These are phyloP conservation scores for Venturia asperata DNA, from an alignment of 2,329 filamentous ascomycete species.

Conservation along the genomic window DNA sequence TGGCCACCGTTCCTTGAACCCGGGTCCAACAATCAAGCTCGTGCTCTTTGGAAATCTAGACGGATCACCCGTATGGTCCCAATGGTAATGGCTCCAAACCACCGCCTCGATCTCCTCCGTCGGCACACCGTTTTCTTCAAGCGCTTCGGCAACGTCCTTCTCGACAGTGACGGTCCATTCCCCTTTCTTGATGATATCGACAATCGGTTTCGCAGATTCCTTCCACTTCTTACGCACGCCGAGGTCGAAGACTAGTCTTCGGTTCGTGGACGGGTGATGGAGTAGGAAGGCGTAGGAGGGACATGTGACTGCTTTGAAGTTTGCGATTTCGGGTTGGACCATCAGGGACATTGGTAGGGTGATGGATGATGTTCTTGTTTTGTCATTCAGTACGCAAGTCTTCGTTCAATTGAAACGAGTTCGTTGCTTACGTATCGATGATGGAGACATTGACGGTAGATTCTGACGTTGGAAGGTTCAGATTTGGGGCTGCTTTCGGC, in stretches of 20 bases:
- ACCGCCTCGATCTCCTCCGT: slow-evolving; percentile 32
- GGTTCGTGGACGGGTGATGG: slow-evolving; percentile 37
- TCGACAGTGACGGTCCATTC: slow-evolving; percentile 34
- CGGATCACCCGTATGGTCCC: slow-evolving; percentile 48
- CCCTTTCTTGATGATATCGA: slow-evolving; percentile 25
- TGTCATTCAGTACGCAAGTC: no score
- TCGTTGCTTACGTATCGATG: slow-evolving; percentile 12
- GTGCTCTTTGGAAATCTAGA: slow-evolving; percentile 41
- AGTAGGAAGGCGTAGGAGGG: slow-evolving; percentile 44
- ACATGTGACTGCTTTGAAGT: slow-evolving; percentile 30
- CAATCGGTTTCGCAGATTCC: slow-evolving; percentile 31
- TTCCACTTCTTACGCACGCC: slow-evolving; percentile 42
- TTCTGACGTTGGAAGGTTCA: not conserved
- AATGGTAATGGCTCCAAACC: slow-evolving; percentile 37
- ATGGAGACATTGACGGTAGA: slow-evolving; percentile 18
- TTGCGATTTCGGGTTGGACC: slow-evolving; percentile 36
- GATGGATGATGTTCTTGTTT: slow-evolving; percentile 3
- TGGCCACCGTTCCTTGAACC: slow-evolving; percentile 41
- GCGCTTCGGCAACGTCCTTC: slow-evolving; percentile 38
- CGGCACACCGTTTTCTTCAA: slow-evolving; percentile 30
- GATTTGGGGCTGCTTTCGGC: slow-evolving; percentile 9
- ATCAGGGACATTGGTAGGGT: slow-evolving; percentile 24
- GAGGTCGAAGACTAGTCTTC: slow-evolving; percentile 41
- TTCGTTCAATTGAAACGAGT: no score
- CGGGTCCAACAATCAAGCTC: slow-evolving; percentile 47